These are phyloP conservation scores for Epithele typhae DNA, from an alignment of 768 basidiomycete species.

Conservation along the genomic window DNA sequence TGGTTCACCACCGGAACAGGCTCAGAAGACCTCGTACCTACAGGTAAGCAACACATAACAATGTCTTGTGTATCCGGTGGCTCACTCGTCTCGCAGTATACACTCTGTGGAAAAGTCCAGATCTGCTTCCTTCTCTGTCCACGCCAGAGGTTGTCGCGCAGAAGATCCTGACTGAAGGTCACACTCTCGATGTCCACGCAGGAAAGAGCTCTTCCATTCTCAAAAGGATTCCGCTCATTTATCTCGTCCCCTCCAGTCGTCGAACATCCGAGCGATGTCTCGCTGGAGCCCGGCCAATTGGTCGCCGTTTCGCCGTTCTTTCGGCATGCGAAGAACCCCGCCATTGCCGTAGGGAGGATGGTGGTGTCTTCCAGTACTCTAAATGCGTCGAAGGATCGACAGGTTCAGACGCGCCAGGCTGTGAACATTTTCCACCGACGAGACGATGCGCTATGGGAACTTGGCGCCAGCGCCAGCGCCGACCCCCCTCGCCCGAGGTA, in stretches of 20 bases:
- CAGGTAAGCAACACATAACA: slow-evolving; percentile 37
- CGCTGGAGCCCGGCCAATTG: slow-evolving; percentile 44
- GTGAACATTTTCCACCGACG: slow-evolving; percentile 69
- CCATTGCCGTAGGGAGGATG: slow-evolving; percentile 75
- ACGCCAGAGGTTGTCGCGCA: slow-evolving; percentile 71
- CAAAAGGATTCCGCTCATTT: no score
- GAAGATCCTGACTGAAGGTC: slow-evolving; percentile 71
- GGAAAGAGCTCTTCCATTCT: slow-evolving; percentile 39
- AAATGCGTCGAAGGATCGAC: slow-evolving; percentile 27
- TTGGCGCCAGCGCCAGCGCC: slow-evolving; percentile 45
- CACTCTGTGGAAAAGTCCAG: slow-evolving; percentile 71
- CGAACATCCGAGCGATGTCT: slow-evolving; percentile 41
- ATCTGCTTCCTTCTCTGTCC: slow-evolving; percentile 64
- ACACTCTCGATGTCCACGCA: slow-evolving; percentile 89
- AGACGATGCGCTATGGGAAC: slow-evolving; percentile 72
- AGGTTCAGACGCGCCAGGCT: slow-evolving; percentile 74
- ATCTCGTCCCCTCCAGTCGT: slow-evolving; percentile 40
- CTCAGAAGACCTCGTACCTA: slow-evolving; percentile 67
- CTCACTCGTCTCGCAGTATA: slow-evolving; percentile 41
- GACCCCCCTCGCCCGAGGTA: slow-evolving; percentile 51
- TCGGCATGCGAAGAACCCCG: slow-evolving; percentile 38
- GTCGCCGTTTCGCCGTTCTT: slow-evolving; percentile 58
- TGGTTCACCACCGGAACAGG: slow-evolving; percentile 77
- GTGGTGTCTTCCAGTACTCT: slow-evolving; percentile 51
- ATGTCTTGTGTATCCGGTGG: background rate